Evolutionary conservation across 306 rosid species (phyloP).

Genomic region (Citrullus amarus): DNA sequence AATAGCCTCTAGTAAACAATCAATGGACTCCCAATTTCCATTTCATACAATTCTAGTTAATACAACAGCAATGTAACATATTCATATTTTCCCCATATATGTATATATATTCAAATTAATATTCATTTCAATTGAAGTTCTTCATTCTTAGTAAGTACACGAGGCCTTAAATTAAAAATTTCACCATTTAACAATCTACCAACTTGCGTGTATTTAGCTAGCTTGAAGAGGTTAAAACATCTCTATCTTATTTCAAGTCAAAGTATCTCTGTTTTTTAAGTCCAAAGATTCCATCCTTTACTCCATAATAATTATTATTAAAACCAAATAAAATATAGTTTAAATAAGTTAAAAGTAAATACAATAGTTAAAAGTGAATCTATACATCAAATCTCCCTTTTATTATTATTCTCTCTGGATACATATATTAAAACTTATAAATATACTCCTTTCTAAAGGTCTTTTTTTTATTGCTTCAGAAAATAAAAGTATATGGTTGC

Average conservation of each 20-base stretch:
- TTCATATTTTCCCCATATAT: too few species aligned
- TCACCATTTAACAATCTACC: not conserved
- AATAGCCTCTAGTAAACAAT: too few species aligned
- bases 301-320: not conserved
- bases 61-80: too few species aligned
- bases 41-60: too few species aligned
- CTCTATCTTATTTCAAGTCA: not conserved
- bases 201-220: too few species aligned
- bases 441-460: too few species aligned
- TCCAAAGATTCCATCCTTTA: not conserved
- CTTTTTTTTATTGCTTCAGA: too few species aligned
- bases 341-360: not conserved
- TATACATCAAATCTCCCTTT: not conserved
- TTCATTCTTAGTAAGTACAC: too few species aligned
- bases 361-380: not conserved
- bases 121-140: too few species aligned
- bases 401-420: not conserved
- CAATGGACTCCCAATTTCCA: too few species aligned
- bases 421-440: not conserved
- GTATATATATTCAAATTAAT: too few species aligned
- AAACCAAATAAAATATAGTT: not conserved
- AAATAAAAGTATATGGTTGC: too few species aligned
- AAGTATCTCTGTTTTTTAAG: not conserved
- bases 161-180: not conserved
- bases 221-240: not conserved